A percentile compares a stretch with the other conserved stretches of the same genome.
Evolutionary conservation across 2,329 filamentous ascomycete genomes (phyloP).

Genomic region (Diaporthe sp.): DNA sequence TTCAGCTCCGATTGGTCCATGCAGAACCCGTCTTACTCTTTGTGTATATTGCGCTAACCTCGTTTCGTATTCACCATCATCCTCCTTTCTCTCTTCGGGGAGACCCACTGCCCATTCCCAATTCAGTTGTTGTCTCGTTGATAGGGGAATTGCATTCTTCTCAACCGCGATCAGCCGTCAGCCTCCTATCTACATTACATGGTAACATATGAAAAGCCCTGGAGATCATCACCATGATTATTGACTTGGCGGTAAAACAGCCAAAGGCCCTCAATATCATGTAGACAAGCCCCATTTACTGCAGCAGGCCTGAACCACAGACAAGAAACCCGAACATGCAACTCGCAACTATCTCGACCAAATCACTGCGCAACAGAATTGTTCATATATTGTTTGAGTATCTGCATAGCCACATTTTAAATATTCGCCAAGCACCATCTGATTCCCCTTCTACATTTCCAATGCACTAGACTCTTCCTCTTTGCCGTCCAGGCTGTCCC

Average conservation of each 20-base stretch:
- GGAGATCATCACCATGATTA: not conserved
- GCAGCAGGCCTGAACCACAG: not conserved
- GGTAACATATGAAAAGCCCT: too few species aligned
- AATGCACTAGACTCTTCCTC: not conserved
- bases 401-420: not conserved
- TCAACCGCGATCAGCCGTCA: not conserved
- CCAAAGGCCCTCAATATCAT: not conserved
- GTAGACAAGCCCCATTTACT: not conserved
- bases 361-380: not conserved
- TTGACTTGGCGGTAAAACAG: not conserved
- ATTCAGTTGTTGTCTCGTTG: too few species aligned
- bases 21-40: not conserved
- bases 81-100: not conserved
- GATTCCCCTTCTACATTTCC: not conserved
- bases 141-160: not conserved
- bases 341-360: not conserved
- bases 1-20: not conserved
- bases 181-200: not conserved
- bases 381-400: not conserved
- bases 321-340: not conserved
- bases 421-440: not conserved
- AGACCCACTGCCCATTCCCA: too few species aligned
- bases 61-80: constrained; percentile 18
- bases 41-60: not conserved
- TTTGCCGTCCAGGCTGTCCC: not conserved